Evolutionary conservation across 176 grass and related monocot species (phyloP).

Genomic region (bread wheat (Triticum aestivum)): DNA sequence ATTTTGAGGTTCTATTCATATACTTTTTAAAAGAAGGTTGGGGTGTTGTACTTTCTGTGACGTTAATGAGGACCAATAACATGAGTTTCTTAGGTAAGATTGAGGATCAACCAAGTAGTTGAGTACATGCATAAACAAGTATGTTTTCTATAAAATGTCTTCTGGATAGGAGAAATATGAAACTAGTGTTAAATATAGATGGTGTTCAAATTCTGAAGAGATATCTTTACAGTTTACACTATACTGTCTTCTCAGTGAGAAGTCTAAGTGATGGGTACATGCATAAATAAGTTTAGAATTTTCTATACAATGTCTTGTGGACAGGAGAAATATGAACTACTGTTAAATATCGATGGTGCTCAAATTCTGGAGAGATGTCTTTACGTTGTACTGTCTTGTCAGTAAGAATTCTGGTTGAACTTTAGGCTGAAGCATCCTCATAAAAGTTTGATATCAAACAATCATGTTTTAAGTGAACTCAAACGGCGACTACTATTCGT

Average conservation of each 20-base stretch:
- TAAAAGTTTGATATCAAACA: not conserved
- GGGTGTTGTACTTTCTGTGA: not conserved
- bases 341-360: not conserved
- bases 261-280: not conserved
- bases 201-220: not conserved
- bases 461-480: not conserved
- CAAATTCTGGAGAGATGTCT: not conserved
- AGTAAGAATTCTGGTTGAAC: constrained; percentile 6
- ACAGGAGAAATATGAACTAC: not conserved
- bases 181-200: not conserved
- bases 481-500: not conserved
- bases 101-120: not conserved
- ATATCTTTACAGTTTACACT: not conserved
- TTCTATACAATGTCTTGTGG: not conserved
- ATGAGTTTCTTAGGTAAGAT: not conserved
- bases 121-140: not conserved
- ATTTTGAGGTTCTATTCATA: not conserved
- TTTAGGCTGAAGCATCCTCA: not conserved
- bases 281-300: not conserved
- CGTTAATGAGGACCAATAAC: not conserved
- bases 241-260: not conserved
- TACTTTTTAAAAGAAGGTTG: not conserved
- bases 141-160: not conserved
- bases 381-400: not conserved
- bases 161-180: constrained; percentile 1